phyloP scores from a whole-genome alignment of 352 stramenopile genomes.

The Phytophthora parvispora region DNA sequence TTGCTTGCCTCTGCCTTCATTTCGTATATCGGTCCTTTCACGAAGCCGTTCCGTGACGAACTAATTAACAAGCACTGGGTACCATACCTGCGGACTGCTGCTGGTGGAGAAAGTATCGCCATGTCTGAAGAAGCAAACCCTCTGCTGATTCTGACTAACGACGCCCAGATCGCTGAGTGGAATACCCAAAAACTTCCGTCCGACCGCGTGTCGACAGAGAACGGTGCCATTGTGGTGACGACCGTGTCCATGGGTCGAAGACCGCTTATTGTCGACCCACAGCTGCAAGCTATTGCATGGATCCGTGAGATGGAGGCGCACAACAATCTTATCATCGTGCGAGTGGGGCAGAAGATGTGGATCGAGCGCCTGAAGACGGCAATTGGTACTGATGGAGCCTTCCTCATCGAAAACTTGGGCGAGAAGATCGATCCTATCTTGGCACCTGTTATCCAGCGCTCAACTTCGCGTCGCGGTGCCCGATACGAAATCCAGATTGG shows the following conservation, averaged over 20 bases:
- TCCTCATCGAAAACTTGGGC: conserved; percentile 96
- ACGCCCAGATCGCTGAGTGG: conserved; percentile 95
- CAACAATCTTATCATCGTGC: conserved; percentile 95
- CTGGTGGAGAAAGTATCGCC: conserved; percentile 87
- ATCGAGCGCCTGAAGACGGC: conserved; percentile 95
- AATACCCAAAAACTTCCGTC: conserved; percentile 94
- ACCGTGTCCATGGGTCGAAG: conserved; percentile 92
- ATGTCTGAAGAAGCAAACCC: conserved; percentile 94
- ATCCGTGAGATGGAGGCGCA: conserved; percentile 94
- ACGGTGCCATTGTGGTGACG: conserved; percentile 94
- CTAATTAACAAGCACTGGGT: conserved; percentile 96
- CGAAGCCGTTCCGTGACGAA: conserved; percentile 95
- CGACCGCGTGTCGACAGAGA: conserved; percentile 95
- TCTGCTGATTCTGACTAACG: conserved; percentile 92
- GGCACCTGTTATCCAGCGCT: conserved; percentile 95
- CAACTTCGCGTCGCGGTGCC: conserved; percentile 93
- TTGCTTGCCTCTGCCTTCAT: conserved; percentile 96
- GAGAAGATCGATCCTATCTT: conserved; percentile 96
- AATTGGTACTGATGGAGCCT: conserved; percentile 94
- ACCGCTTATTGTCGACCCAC: conserved; percentile 95
- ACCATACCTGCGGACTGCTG: conserved; percentile 90
- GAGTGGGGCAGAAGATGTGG: conserved; percentile 95
- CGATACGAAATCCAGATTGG: conserved; percentile 97
- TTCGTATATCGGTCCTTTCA: conserved; percentile 97
- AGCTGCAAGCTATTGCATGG: conserved; percentile 96